Evolutionary conservation across 768 basidiomycete species (phyloP), one percentile per base, ranked within the genome.

Genomic region (Podaxis sp.): DNA sequence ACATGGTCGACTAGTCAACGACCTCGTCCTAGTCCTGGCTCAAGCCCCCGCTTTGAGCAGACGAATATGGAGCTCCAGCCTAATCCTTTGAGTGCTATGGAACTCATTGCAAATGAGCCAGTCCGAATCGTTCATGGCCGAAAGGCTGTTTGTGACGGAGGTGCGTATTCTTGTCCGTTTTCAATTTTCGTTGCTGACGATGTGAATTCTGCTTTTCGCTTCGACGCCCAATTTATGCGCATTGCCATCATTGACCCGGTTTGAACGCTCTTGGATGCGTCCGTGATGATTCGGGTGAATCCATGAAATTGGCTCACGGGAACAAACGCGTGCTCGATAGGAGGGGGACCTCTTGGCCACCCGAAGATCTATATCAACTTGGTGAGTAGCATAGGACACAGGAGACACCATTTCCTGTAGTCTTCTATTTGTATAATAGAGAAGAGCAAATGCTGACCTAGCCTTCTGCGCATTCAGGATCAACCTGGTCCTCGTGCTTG

Each of bases 361-460:
- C 97, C 97, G 4, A 96, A 95, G 80, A 87, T 99, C 64, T 99
- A 85, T 71, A 95, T 99, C 74, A 99, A 99, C 79, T 74, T 99
- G 73, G 95, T 95, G 68, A 64, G 91, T 78, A 44, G 17, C 46
- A 48, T 52, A 56, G 37, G 62, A 46, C 17, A 7, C 24, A 58
- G 49, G 30, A 38, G 36, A 56, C 24, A 52, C 44, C 41, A 59
- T 54, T 40, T 50, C 49, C 38, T 55, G 48, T 33, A 10, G n/a
- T 52, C 10, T 41, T 40, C 26, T 56, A 48, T 58, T 41, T 22
- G 20, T 53, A 64, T 30, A 40, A 20, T 41, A 54, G 51, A 33
- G 28, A 28, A 36, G 26, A 56, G 49, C 38, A 36, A 22, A 44
- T 54, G 28, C 67, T 73, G 46, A 71, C 60, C 8, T 17, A 2